A percentile compares a stretch with the other conserved stretches of the same genome.
Evolutionary conservation across 2,329 filamentous ascomycete genomes (phyloP).

Genomic region (Thielaviopsis cerberus): DNA sequence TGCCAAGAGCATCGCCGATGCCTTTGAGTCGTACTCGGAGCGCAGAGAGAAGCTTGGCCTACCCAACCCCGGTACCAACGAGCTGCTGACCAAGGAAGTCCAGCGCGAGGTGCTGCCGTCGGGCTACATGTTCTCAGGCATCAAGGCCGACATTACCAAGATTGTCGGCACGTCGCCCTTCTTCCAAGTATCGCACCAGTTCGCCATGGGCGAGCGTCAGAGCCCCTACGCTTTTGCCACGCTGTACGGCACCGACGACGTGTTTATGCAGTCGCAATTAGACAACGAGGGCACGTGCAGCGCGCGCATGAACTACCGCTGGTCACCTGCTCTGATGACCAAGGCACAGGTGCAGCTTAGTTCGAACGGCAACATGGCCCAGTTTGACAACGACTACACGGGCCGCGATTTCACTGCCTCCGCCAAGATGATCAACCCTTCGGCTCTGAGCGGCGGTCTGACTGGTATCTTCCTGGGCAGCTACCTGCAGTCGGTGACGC

Average conservation of each 20-base stretch:
- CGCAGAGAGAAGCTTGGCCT: constrained; percentile 75
- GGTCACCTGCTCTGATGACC: constrained; percentile 60
- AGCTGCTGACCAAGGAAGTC: constrained; percentile 77
- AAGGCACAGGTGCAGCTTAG: constrained; percentile 82
- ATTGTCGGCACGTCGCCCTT: constrained; percentile 82
- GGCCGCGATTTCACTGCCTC: constrained; percentile 86
- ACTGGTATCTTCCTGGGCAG: constrained; percentile 92
- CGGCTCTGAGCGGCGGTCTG: constrained; percentile 70
- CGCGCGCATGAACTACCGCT: constrained; percentile 84
- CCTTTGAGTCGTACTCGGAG: constrained; percentile 64
- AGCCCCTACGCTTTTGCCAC: constrained; percentile 91
- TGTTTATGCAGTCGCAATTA: constrained; percentile 88
- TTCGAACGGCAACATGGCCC: constrained; percentile 33
- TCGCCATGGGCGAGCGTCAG: constrained; percentile 81
- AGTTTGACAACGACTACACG: constrained; percentile 81
- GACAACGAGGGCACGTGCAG: constrained; percentile 81
- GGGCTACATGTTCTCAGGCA: constrained; percentile 90
- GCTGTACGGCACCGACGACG: constrained; percentile 83
- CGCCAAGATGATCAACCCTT: constrained; percentile 91
- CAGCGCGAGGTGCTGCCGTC: constrained; percentile 90
- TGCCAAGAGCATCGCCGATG: constrained; percentile 50
- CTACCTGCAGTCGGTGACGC: constrained; percentile 86
- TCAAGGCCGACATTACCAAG: constrained; percentile 92
- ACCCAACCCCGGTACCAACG: constrained; percentile 79
- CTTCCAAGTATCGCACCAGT: constrained; percentile 94